phyloP scores from a whole-genome alignment of 331 rosid species.

The Pyracantha coccinea region DNA sequence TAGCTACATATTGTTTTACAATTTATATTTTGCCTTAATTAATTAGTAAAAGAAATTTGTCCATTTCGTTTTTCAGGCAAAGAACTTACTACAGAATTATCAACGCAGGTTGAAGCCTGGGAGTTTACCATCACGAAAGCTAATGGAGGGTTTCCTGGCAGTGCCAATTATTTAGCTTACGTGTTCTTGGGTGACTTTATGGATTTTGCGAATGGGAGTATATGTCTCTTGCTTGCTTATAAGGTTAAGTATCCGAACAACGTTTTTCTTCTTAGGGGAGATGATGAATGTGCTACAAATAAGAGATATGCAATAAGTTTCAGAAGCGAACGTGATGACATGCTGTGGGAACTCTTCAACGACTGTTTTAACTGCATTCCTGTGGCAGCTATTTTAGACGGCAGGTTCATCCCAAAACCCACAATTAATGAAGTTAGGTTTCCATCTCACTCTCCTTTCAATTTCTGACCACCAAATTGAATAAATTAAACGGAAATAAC shows the following conservation, averaged over 20 bases:
- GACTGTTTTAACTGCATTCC: neutral
- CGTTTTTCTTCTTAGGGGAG: neutral
- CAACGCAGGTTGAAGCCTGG: neutral
- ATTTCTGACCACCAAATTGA: too few relatives aligned
- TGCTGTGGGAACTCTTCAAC: neutral
- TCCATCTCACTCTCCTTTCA: too few relatives aligned
- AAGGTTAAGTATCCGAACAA: neutral
- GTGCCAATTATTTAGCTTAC: neutral
- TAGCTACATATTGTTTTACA: too few relatives aligned
- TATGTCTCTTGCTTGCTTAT: neutral
- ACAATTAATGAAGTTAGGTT: neutral
- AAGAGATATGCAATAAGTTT: neutral
- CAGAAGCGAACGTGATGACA: neutral
- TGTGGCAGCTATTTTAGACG: neutral
- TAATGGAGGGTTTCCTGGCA: too few relatives aligned
- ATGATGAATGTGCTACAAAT: neutral
- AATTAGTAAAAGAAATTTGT: too few relatives aligned
- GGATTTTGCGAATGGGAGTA: neutral
- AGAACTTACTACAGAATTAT: rapidly evolving
- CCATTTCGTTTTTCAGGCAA: neutral
- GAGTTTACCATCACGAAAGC: neutral
- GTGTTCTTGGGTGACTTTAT: neutral
- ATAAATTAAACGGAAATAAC: too few relatives aligned
- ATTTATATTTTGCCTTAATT: too few relatives aligned
- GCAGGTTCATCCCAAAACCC: neutral